Evolutionary conservation across 352 stramenopile genomes (phyloP), one percentile per base, ranked within the genome.

Genomic region (Globisporangium recalcitrans): DNA sequence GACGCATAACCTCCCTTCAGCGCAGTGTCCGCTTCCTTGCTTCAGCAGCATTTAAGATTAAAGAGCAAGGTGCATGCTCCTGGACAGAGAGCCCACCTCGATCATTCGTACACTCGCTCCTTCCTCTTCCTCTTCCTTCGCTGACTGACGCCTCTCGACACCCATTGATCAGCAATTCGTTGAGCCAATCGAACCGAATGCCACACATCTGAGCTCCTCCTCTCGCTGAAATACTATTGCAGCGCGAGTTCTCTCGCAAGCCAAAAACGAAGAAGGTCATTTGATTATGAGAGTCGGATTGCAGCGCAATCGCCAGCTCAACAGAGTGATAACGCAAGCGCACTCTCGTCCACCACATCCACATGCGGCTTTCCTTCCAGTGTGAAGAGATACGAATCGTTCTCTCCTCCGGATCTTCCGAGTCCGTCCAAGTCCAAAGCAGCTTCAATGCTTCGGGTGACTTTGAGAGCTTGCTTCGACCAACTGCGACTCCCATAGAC

Each of bases 201-300:
- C 10, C 46, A 31, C 40, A 4, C 44, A 51, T 21, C 21, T 4
- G 27, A 1, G 11, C 16, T 22, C 44, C 16, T 22, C 44, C 11
- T 8, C 44, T 51, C 44, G n/a, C 22, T 53, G 47, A 22, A 53
- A 53, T 34, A 53, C 47, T 53, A 31, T 53, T 34, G 24, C 47
- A 26, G 46, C 8, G 11, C 46, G 46, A 14, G 47, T 22, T 53
- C 13, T 53, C 21, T 21, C 13, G 34, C 34, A 13, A 36, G 31
- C 14, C 32, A 38, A 11, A 8, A 38, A 38, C 2, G 32, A 2
- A 38, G 14, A 34, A 34, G 8, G 9, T 38, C 14, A 10, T 5
- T 24, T 51, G 26, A 6, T 4, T 11, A 26, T 31, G 46, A 31
- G 16, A n/a, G 4, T 48, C 24, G 19, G 40, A 22, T 49, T 21